Evolutionary conservation across 768 basidiomycete species (phyloP), one percentile per base, ranked within the genome.

Genomic region (Collybia mongolica): DNA sequence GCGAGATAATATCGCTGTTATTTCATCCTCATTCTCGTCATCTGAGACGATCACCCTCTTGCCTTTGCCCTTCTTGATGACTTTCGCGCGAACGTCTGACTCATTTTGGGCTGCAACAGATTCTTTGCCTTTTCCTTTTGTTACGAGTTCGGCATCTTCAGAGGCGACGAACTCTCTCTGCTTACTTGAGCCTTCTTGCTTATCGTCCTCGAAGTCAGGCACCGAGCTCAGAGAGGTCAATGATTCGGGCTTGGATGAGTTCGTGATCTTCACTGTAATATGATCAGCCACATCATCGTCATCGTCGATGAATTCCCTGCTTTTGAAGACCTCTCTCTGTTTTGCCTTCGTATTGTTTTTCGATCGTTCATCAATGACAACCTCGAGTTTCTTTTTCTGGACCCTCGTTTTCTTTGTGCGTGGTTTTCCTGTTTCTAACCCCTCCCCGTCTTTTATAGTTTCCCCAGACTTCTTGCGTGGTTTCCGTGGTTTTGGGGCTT

Each of bases 231-330:
- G 46, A 15, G 67, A 63, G 9, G 55, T 46, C 44, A 49, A 24
- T 0, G 57, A 54, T n/a, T 61, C 59, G 9, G 52, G 55, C 46
- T 50, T 46, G 29, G 39, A 46, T 24, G 32, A 24, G 19, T 5
- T 22, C 5, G 26, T 29, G 11, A 15, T 28, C 36, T 17, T 48
- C 35, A 49, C 46, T 28, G 44, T 46, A 36, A 41, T 12, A 26
- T 44, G 32, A 19, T 49, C 42, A 37, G 49, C 46, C 28, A 56
- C 53, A 24, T 66, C 65, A 40, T 72, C 68, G 7, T 71, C 58
- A 17, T 64, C 60, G 17, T 60, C 60, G 29, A 77, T 69, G 46
- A 73, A 71, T 55, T 76, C 76, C n/a, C 65, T 60, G 54, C 75
- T 77, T 54, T 73, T 74, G 66, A 70, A 74, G 5, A 54, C 61